phyloP scores from a whole-genome alignment of 805 yeast genomes.

The Saccharomycopsis sp. region DNA sequence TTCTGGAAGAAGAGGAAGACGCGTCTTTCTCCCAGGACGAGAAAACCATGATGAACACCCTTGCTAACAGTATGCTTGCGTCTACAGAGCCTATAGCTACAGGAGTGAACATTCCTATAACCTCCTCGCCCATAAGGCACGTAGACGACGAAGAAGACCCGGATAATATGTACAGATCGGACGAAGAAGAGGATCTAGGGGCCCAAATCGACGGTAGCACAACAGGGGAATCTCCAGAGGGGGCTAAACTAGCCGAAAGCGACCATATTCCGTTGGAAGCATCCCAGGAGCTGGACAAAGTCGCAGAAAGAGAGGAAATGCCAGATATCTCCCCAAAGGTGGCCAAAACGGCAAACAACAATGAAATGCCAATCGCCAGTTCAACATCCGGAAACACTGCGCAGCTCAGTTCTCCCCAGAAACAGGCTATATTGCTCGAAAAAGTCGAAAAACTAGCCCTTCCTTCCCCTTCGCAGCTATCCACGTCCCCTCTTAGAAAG shows the following conservation, averaged over 20 bases:
- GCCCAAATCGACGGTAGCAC: not conserved
- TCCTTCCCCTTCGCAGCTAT: constrained; percentile 12
- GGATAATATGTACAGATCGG: not conserved
- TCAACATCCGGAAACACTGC: not conserved
- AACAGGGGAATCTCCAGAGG: constrained; percentile 5
- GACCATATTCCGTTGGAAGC: no score
- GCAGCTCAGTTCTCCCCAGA: not conserved
- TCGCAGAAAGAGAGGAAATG: no score
- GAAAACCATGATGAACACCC: constrained; percentile 15
- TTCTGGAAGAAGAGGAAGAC: constrained; percentile 14
- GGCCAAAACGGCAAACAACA: no score
- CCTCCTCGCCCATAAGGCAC: constrained; percentile 19
- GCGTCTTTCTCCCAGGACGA: constrained; percentile 18
- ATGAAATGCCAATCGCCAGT: not conserved
- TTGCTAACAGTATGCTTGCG: constrained; percentile 19
- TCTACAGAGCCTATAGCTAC: not conserved
- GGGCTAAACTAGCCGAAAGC: no score
- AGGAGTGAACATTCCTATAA: constrained; percentile 11
- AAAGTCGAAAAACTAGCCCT: constrained; percentile 3
- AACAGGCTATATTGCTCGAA: constrained; percentile 1
- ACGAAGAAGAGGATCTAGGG: not conserved
- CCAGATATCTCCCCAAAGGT: no score
- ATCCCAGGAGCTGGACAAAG: no score
- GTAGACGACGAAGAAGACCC: not conserved
- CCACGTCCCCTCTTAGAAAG: constrained; percentile 19